Evolutionary conservation across 345 rosid genomes (phyloP).

Genomic region (Boechera stricta): DNA sequence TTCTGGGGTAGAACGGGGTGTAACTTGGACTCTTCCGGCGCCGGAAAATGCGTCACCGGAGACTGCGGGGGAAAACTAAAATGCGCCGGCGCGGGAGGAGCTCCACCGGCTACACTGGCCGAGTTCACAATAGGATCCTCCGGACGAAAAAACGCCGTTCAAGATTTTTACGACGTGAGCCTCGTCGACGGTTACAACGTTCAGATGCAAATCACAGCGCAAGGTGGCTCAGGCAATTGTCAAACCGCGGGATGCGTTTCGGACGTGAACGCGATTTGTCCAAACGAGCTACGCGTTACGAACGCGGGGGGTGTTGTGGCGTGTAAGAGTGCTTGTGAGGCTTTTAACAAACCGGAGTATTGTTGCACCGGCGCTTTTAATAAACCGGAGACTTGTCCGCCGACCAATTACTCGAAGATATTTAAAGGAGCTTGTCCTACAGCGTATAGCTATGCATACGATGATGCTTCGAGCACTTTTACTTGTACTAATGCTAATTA

Average conservation of each 20-base stretch:
- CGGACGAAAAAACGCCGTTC: constrained; percentile 33
- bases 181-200: constrained; percentile 92
- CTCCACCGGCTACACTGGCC: constrained; percentile 67
- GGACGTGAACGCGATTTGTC: constrained; percentile 74
- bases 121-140: constrained; percentile 68
- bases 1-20: constrained; percentile 86
- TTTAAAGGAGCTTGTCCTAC: constrained; percentile 82
- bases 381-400: constrained; percentile 70
- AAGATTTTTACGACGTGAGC: constrained; percentile 87
- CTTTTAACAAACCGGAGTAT: constrained; percentile 68
- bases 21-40: constrained; percentile 63
- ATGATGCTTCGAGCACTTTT: constrained; percentile 77
- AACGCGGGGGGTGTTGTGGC: constrained; percentile 56
- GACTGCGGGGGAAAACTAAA: constrained; percentile 72
- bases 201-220: constrained; percentile 59
- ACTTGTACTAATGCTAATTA: constrained; percentile 82
- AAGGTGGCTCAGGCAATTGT: constrained; percentile 71
- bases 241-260: constrained; percentile 68
- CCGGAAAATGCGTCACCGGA: constrained; percentile 67
- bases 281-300: constrained; percentile 60
- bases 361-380: constrained; percentile 74
- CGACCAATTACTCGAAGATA: constrained; percentile 65
- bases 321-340: constrained; percentile 87
- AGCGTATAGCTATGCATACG: constrained; percentile 94
- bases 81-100: constrained; percentile 70